Evolutionary conservation across 2,329 filamentous ascomycete species (phyloP), one percentile per base, ranked within the genome.

Genomic region (Beauveria scarabaeidicola): DNA sequence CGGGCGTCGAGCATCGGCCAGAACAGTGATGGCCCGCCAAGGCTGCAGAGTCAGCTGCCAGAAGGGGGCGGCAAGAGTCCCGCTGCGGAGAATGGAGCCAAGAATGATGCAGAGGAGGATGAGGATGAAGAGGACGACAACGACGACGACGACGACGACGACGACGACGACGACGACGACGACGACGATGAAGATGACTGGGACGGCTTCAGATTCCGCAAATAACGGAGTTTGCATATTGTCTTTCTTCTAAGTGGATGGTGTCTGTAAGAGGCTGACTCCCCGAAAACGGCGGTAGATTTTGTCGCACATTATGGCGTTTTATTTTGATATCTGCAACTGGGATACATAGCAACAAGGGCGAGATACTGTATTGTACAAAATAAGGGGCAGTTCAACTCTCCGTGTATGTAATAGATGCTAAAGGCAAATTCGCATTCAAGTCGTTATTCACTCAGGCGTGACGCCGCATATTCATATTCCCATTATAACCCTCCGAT

Each of bases 171-270:
- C 2, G 50, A 52, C 1, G 48, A 52, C n/a, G 52, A 53, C 10
- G 81, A 83, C 5, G 77, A 78, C 0, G 70, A 72, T 0, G 73
- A 74, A 0, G 77, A 79, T 5, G 84, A 85, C 58, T 88, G 85
- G 72, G 82, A 82, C 61, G 83, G 78, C 1, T 86, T 87, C 64
- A 71, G 81, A 36, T 82, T 83, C 63, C 68, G 59, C 44, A 60
- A 43, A 19, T 60, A 51, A 51, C 3, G 44, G 46, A 5, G 53
- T 43, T 51, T 54, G 13, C 58, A 47, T 41, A n/a, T 23, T 19
- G 29, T 46, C 4, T 6, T 15, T 32, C n/a, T 32, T 50, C 6
- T 11, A 23, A 11, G 4, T 47, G 19, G 10, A 15, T 10, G 13
- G 11, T 51, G 29, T 41, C 36, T 15, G 46, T 13, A n/a, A 47